phyloP scores from a whole-genome alignment of 768 basidiomycete species.

The Suillus fuscotomentosus region DNA sequence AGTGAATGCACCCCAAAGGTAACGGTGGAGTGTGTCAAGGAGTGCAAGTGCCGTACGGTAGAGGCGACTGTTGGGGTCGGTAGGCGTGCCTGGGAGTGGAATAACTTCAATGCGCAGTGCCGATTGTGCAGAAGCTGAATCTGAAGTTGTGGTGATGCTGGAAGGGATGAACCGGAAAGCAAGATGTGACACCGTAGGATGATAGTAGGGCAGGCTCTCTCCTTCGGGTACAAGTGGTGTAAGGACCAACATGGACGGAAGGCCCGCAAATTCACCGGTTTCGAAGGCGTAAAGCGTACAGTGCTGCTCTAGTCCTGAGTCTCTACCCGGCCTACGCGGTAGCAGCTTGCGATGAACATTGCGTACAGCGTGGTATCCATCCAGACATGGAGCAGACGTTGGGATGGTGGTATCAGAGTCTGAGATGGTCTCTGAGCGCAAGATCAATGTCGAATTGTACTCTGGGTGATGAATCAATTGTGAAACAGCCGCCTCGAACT shows the following conservation, averaged over 20 bases:
- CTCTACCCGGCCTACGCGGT: slow-evolving; percentile 76
- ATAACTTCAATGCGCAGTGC: slow-evolving; percentile 57
- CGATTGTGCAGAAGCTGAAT: slow-evolving; percentile 14
- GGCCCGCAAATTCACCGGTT: slow-evolving; percentile 18
- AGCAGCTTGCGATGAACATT: slow-evolving; percentile 68
- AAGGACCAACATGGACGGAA: slow-evolving; percentile 46
- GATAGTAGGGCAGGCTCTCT: slow-evolving; percentile 77
- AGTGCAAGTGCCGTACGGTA: slow-evolving; percentile 81
- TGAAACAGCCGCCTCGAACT: slow-evolving; percentile 74
- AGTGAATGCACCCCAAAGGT: slow-evolving; percentile 81
- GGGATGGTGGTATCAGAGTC: slow-evolving; percentile 36
- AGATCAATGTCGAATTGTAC: slow-evolving; percentile 87
- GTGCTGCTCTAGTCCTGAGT: slow-evolving; percentile 69
- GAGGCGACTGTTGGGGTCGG: slow-evolving; percentile 59
- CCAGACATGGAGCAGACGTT: slow-evolving; percentile 33
- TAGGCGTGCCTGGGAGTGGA: slow-evolving; percentile 45
- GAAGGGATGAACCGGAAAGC: slow-evolving; percentile 71
- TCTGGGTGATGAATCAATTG: slow-evolving; percentile 88
- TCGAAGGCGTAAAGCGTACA: slow-evolving; percentile 64
- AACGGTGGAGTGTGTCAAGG: slow-evolving; percentile 81
- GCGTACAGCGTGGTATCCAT: slow-evolving; percentile 41
- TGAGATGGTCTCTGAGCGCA: slow-evolving; percentile 71
- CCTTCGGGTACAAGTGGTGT: slow-evolving; percentile 53
- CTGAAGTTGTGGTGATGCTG: slow-evolving; percentile 21
- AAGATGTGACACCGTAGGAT: slow-evolving; percentile 77